Base-by-base conservation (phyloP, 176 grass and related monocot genomes). In the Oryza glaberrima region DNA sequence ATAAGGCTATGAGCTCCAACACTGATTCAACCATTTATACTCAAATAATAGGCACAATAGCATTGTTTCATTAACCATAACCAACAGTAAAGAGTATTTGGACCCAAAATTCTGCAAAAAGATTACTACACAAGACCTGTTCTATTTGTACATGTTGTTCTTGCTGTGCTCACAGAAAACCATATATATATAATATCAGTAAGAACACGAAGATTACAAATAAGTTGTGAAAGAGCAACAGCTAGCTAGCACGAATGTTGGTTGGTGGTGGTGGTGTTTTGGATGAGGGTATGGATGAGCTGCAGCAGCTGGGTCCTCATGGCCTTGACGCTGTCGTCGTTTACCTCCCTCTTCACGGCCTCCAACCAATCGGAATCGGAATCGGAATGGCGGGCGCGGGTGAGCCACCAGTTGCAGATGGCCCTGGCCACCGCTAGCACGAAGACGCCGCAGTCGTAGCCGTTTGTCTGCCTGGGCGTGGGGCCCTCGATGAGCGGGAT, bases 351-450 rank as follows among this genome's bases (percentile, higher is more conserved):
- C 40, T 41, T 41, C 7, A 41, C 40, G 40, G 40, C 69, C 63
- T 70, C 64, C 43, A 95, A 94, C 96, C 96, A 98, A 56, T 89
- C 85, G 5, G 26, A 10, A 44, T 44, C 85, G 5, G 26, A 10
- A 32, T 32, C 2, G 30, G 30, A 32, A 44, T 44, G 26, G 26
- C 26, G 28, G 28, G 28, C 28, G 28, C 65, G n/a, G 52, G 67
- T 52, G 5, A 8, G 47, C 80, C 89, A 98, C 93, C 93, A 98
- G 22, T 81, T 41, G 56, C 88, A 92, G 41, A 98, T 76, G 48
- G 81, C 88, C 76, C 70, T 94, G 49, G 89, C 81, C 61, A 95
- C 70, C 11, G 93, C 87, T 67, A 98, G 65, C 63, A 94, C 91
- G 70, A 84, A 94, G 45, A 98, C 77, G 11, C 93, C 93, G 51